Conservation (phyloP, 768 basidiomycete genomes). For the Lentinula lateritia region DNA sequence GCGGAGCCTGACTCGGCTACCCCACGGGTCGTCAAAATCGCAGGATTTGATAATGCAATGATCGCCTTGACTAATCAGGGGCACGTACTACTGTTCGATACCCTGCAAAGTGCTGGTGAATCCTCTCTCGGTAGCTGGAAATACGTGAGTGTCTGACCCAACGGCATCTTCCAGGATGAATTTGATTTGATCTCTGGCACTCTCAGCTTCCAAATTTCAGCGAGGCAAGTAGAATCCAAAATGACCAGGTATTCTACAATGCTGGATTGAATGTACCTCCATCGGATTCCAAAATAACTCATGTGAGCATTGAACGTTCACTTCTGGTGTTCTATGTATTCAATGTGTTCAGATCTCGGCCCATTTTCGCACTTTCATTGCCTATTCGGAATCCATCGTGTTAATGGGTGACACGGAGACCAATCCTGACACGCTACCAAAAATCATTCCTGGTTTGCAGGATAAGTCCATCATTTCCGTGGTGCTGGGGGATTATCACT, state of each 20-base stretch:
- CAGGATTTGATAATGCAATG: slow-evolving; percentile 66
- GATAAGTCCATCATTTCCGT: slow-evolving; percentile 78
- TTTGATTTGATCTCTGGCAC: slow-evolving; percentile 1
- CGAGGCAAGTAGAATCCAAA: slow-evolving; percentile 46
- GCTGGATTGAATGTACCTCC: slow-evolving; percentile 29
- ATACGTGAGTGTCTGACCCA: slow-evolving; percentile 48
- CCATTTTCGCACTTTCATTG: slow-evolving; percentile 77
- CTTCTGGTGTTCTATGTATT: slow-evolving; percentile 7
- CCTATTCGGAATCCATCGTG: slow-evolving; percentile 74
- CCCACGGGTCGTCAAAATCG: slow-evolving; percentile 69
- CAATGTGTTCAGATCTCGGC: slow-evolving; percentile 61
- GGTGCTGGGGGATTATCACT: slow-evolving; percentile 90
- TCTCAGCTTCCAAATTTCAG: slow-evolving; percentile 70
- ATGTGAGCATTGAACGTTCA: slow-evolving; percentile 43
- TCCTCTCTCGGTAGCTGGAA: slow-evolving; percentile 47
- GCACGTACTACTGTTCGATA: slow-evolving; percentile 63
- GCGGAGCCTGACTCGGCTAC: slow-evolving; percentile 17
- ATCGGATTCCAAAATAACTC: slow-evolving; percentile 59
- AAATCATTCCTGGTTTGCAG: slow-evolving; percentile 69
- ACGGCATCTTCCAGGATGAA: background rate
- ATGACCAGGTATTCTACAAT: slow-evolving; percentile 36
- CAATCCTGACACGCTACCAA: slow-evolving; percentile 38
- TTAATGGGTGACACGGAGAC: slow-evolving; percentile 57
- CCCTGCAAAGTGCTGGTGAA: slow-evolving; percentile 31
- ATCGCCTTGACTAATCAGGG: slow-evolving; percentile 79